Evolutionary conservation across 2,329 filamentous ascomycete genomes (phyloP), one percentile per base, ranked within the genome.

Genomic region (Calonectria multiphialidica): DNA sequence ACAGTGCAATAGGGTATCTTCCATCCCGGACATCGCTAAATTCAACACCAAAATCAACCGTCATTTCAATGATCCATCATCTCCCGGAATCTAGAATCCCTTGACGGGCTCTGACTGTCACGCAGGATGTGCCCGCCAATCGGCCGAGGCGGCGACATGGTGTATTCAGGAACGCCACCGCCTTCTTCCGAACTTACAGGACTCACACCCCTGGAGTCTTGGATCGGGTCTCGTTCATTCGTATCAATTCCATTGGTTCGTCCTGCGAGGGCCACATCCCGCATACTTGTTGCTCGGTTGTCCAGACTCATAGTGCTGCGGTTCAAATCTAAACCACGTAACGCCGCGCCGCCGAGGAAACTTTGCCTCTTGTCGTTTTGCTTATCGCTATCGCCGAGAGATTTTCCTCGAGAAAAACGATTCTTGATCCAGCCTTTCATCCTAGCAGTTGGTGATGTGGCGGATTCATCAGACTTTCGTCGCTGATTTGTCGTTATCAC

Each of bases 1-100:
- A 50, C 28, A 30, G 28, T 30, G 5, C 8, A 30, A 30, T 53
- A 28, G 65, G 65, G 65, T 68, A 61, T 68, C 65, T 47, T 68
- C 30, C 37, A 30, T 49, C 13, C n/a, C 25, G 13, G 33, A 35
- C 37, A 37, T 15, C 57, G 42, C 74, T 66, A 44, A 37, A 57
- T 35, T 12, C 30, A 21, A 18, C 25, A 59, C 25, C 23, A 42
- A 28, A 44, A 25, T 35, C 45, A n/a, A 49, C 37, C 28, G 1
- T 45, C 33, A 57, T 23, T 42, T 81, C 72, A 82, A 37, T 73
- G 76, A 50, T 83, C 79, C 68, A 92, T 86, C 73, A 89, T 88
- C 82, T 93, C 91, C 59, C 84, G 85, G 75, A 93, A 93, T 75
- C 86, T 88, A 45, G 90, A 91, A 73, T 90, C 89, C 66, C 90